Base-by-base conservation (phyloP, 2,329 filamentous ascomycete species). In the Xylariaceae sp. region DNA sequence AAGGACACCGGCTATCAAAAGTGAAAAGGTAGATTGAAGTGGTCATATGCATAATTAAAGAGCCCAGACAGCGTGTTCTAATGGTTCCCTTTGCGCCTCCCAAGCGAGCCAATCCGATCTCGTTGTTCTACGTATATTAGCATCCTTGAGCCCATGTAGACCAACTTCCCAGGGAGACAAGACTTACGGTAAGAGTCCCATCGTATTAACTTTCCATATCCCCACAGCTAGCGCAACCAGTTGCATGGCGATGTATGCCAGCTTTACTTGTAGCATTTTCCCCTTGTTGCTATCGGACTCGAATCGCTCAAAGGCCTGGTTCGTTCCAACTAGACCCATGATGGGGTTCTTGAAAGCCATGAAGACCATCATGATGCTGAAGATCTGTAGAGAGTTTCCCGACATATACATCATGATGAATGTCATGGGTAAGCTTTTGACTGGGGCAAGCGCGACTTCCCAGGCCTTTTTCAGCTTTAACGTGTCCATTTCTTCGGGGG, bases 381-480 rank as follows among this genome's bases (percentile, higher is more conserved):
- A 99, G 63, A 99, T 97, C 72, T 99, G 94, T 40, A 99, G 84
- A 57, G 91, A 92, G 77, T 97, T 99, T 67, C 94, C 94, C 26
- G 93, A 95, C 94, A 99, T 99, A 82, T 99, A 99, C 92, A 97
- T 97, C 87, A 97, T 97, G 72, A 99, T 93, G 59, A 88, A 92
- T 52, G 95, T 97, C 94, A 99, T 99, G 53, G 94, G 94, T 40
- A 99, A 81, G 70, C 88, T 87, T 78, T 99, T 99, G 58, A 94
- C 88, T 0, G 94, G 94, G 2, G 88, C 93, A 41, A 99, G 84
- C 35, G 94, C 93, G 37, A 99, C 84, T 74, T 99, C 94, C 94
- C 94, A 99, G 0, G 94, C 94, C 74, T 99, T 99, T 77, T 99
- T 99, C 66, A 99, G 79, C 80, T 97, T 97, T 59, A 99, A 80